Conservation (phyloP, 2,329 filamentous ascomycete species). For the Zymoseptoria pseudotritici region DNA sequence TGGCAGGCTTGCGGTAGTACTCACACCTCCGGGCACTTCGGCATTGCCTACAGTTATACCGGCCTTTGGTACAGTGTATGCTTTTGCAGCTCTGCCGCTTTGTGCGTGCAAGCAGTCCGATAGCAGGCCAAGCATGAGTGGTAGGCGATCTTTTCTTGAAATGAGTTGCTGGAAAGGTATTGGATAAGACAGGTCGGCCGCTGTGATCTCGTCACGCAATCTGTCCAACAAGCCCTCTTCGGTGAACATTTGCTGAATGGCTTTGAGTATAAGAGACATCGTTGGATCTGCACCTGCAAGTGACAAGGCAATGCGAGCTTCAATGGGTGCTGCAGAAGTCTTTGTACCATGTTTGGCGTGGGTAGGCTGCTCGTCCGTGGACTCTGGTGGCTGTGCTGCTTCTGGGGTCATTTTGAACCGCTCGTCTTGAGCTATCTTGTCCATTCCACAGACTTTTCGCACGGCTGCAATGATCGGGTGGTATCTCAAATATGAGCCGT, state of each 20-base stretch:
- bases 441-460: slow-evolving; percentile 1
- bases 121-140: slow-evolving; percentile 11
- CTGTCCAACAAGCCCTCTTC: slow-evolving; percentile 8
- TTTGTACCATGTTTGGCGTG: neutral
- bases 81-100: neutral
- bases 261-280: slow-evolving; percentile 9
- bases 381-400: neutral
- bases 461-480: slow-evolving; percentile 13
- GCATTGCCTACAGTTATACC: slow-evolving; percentile 1
- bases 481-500: slow-evolving; percentile 20
- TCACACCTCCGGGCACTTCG: neutral
- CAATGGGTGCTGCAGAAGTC: neutral
- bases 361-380: neutral
- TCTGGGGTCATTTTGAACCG: neutral
- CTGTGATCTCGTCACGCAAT: slow-evolving; percentile 13
- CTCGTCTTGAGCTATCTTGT: neutral
- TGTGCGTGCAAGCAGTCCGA: slow-evolving; percentile 9
- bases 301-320: slow-evolving; percentile 12
- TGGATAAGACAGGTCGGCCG: neutral
- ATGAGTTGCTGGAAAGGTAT: slow-evolving; percentile 10
- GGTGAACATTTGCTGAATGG: slow-evolving; percentile 11
- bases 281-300: slow-evolving; percentile 15
- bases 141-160: slow-evolving; percentile 4
- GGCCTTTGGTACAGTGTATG: slow-evolving; percentile 5
- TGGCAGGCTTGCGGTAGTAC: neutral